Base-by-base conservation (phyloP, 2,329 filamentous ascomycete genomes). In the Phialophora chinensis region DNA sequence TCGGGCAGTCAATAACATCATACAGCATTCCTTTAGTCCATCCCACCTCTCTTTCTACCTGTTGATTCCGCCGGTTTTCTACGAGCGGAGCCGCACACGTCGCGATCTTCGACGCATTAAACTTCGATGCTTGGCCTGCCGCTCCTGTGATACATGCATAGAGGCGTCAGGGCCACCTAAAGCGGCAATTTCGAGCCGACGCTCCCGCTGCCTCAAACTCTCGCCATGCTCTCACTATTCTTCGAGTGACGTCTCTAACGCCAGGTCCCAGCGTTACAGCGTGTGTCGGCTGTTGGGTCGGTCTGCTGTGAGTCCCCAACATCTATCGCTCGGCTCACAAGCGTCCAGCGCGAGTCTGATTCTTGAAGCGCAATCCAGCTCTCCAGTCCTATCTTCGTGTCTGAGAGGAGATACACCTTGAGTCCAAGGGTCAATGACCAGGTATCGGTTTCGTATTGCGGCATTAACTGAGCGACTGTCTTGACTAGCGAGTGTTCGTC, bases 11-110 rank as follows among this genome's bases (percentile, higher is more conserved):
- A 55, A 20, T 10, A 33, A 38, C 31, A 52, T 17, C n/a, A 33
- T 53, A 17, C 29, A 55, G 29, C 25, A 8, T 35, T 20, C 44
- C 58, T 11, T 52, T n/a, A 4, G 29, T 35, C 38, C 57, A 29
- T 50, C 17, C 25, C 29, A 61, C 38, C 59, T 38, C 17, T 38
- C 20, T 52, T 27, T 31, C 49, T 27, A 52, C 59, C 47, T 25
- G 35, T 44, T 44, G 44, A 17, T 54, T 61, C 38, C 57, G 57
- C 57, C 57, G 57, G 31, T 7, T 33, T 25, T 29, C 7, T 59
- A 44, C 56, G 38, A 47, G 35, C 44, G 44, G 23, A 25, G 49
- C 49, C 49, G 49, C 49, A 52, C 49, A 52, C 5, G 6, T 31
- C 14, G 25, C 38, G 23, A 47, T 7, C 49, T 23, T 52, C 38